Conservation (phyloP, 2,329 filamentous ascomycete species). For the Fonsecaea monophora region DNA sequence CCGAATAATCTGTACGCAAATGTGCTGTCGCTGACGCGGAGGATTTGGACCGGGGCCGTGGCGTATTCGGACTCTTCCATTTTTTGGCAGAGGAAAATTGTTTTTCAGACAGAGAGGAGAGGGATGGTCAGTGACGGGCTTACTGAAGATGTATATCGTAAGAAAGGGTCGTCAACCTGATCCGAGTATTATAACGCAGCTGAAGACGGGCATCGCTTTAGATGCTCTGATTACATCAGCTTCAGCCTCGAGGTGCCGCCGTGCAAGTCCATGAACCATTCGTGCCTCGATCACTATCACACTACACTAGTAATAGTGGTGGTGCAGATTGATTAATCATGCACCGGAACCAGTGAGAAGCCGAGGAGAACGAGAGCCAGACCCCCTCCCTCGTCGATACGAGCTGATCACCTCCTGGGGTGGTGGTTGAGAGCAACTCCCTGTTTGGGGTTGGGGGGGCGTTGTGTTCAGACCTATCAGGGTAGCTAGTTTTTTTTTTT, state of each 20-base stretch:
- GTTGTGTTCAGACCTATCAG: neutral
- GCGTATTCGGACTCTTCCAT: neutral
- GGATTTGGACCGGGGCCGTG: neutral
- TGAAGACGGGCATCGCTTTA: neutral
- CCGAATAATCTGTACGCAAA: constrained; percentile 6
- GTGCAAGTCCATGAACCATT: neutral
- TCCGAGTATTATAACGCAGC: neutral
- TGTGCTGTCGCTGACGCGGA: constrained; percentile 6
- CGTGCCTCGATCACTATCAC: neutral
- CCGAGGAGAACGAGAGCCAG: neutral
- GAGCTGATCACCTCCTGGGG: neutral
- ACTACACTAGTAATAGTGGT: neutral
- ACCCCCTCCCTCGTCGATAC: neutral
- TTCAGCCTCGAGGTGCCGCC: neutral
- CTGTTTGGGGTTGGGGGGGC: neutral
- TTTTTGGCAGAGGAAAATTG: neutral
- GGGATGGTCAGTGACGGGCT: neutral
- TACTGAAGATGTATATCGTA: too few relatives aligned
- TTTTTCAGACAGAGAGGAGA: too few relatives aligned
- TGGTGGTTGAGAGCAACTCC: neutral
- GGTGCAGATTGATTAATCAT: neutral
- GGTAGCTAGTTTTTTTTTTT: neutral
- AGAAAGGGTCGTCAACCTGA: neutral
- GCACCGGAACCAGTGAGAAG: neutral
- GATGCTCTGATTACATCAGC: neutral